phyloP scores from a whole-genome alignment of 768 basidiomycete species.

The Xerocomellus intermedius region DNA sequence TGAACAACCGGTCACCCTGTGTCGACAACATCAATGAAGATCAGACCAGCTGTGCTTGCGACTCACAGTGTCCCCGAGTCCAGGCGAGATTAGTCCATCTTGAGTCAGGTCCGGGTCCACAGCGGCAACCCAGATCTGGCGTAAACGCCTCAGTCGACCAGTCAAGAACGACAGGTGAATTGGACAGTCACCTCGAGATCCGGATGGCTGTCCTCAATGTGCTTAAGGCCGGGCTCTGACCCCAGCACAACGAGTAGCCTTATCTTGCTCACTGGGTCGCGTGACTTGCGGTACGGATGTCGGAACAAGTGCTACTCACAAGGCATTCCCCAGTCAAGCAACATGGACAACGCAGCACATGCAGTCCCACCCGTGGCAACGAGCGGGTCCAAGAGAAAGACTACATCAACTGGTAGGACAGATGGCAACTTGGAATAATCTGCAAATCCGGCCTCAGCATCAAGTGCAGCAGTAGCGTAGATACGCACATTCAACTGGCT shows the following conservation, averaged over 20 bases:
- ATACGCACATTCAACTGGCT: constrained; percentile 85
- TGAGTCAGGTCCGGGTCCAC: constrained; percentile 70
- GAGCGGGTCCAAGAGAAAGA: constrained; percentile 89
- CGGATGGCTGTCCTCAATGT: constrained; percentile 67
- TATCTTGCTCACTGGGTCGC: constrained; percentile 56
- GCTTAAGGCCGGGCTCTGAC: constrained; percentile 67
- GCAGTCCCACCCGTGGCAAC: constrained; percentile 95
- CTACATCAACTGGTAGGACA: constrained; percentile 69
- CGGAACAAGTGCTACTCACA: constrained; percentile 38
- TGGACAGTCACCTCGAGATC: constrained; percentile 63
- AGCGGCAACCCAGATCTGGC: constrained; percentile 83
- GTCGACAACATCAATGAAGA: neutral
- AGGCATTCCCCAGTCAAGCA: constrained; percentile 79
- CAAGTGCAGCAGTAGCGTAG: neutral
- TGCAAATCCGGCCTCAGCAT: constrained; percentile 29
- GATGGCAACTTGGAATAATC: constrained; percentile 91
- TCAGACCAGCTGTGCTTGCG: neutral
- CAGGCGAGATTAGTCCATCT: constrained; percentile 84
- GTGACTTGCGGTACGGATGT: neutral
- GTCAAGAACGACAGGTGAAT: neutral
- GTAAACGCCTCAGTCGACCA: neutral
- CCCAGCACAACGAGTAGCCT: constrained; percentile 83
- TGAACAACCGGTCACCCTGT: constrained; percentile 89
- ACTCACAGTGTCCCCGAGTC: constrained; percentile 86
- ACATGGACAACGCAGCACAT: constrained; percentile 82